phyloP scores from a whole-genome alignment of 768 basidiomycete species.

The Suillus discolor region DNA sequence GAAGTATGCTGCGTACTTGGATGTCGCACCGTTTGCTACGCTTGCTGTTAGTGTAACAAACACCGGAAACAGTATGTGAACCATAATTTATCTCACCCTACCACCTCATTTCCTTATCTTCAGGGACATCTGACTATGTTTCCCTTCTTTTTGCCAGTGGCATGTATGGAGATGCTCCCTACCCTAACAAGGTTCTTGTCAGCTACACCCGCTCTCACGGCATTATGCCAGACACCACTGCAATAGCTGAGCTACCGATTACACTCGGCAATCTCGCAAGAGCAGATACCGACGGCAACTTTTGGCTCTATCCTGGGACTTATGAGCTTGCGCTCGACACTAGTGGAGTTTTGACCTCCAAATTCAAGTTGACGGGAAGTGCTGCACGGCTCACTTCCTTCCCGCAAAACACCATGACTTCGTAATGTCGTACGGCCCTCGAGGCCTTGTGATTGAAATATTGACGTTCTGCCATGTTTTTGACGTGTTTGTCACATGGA shows the following conservation, averaged over 20 bases:
- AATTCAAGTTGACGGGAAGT: conserved; percentile 46
- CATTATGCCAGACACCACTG: conserved; percentile 30
- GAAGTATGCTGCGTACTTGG: conserved; percentile 29
- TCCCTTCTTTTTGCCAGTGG: conserved; percentile 54
- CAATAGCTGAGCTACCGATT: conserved; percentile 41
- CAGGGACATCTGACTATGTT: conserved; percentile 54
- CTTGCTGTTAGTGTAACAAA: conserved; percentile 53
- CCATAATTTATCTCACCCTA: not conserved
- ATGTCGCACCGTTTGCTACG: conserved; percentile 50
- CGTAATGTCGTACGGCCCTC: not conserved
- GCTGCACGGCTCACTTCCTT: conserved; percentile 42
- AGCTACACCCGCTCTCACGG: conserved; percentile 47
- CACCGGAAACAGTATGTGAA: conserved; percentile 36
- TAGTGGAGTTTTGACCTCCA: conserved; percentile 37
- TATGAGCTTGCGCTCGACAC: conserved; percentile 48
- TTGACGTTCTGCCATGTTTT: not conserved
- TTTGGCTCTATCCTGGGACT: conserved; percentile 47
- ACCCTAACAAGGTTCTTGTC: conserved; percentile 54
- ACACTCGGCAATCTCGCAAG: conserved; percentile 52
- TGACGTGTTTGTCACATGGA: not conserved
- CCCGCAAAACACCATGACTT: conserved; percentile 33
- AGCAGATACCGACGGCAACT: conserved; percentile 46
- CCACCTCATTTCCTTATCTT: not conserved
- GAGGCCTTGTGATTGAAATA: not conserved
- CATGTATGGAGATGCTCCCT: conserved; percentile 49